Conservation (phyloP, 2,329 filamentous ascomycete species). For the Eutypella sp. region DNA sequence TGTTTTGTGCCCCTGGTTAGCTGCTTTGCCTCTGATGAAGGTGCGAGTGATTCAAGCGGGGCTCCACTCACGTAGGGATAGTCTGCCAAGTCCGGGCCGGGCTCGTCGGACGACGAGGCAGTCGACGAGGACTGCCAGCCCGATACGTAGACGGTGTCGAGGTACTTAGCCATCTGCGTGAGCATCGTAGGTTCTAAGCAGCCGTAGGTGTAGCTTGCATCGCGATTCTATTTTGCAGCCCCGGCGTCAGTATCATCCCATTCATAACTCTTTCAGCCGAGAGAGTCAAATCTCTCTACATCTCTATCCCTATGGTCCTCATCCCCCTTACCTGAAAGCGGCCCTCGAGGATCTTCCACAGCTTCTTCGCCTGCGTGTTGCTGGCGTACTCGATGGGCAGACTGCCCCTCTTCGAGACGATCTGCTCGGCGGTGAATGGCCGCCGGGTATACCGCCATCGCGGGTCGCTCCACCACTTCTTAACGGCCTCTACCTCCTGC, state of each 20-base stretch:
- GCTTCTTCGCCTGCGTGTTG: constrained; percentile 85
- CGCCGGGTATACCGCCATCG: constrained; percentile 92
- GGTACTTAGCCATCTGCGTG: constrained; percentile 98
- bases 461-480: constrained; percentile 90
- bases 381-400: constrained; percentile 89
- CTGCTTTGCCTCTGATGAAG: too few relatives aligned
- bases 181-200: constrained; percentile 98
- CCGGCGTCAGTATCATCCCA: constrained; percentile 2
- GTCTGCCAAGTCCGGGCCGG: constrained; percentile 94
- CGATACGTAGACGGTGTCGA: constrained; percentile 97
- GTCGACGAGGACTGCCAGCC: constrained; percentile 99
- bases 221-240: constrained; percentile 54
- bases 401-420: constrained; percentile 90
- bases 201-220: constrained; percentile 92
- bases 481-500: constrained; percentile 79
- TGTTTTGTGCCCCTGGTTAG: constrained; percentile 4
- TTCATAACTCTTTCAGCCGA: neutral
- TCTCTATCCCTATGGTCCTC: neutral
- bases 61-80: constrained; percentile 72
- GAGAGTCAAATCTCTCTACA: too few relatives aligned
- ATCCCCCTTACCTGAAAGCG: constrained; percentile 66
- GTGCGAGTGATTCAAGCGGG: neutral
- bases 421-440: constrained; percentile 93
- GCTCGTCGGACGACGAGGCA: constrained; percentile 90
- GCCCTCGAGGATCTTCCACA: constrained; percentile 83